Percentiles rank a stretch among this genome's conserved stretches.
These are phyloP conservation scores for Bryoglossum gracile DNA, from an alignment of 495 filamentous ascomycete genomes.

Conservation along the genomic window DNA sequence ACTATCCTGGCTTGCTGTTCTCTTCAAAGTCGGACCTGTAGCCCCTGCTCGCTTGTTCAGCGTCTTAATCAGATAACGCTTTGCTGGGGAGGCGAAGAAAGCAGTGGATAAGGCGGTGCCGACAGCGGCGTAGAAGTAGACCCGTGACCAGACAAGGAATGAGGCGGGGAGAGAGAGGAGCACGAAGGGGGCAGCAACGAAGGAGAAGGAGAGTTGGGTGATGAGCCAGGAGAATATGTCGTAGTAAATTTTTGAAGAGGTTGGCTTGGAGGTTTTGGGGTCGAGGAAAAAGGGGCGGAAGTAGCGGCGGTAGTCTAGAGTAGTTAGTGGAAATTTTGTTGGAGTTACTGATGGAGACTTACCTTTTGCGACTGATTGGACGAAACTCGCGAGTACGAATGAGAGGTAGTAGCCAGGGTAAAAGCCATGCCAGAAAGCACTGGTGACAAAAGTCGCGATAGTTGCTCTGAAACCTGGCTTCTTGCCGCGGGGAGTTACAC, in stretches of 20 bases:
- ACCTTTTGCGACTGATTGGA: constrained; percentile 95
- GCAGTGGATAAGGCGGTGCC: constrained; percentile 54
- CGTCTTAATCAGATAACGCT: constrained; percentile 46
- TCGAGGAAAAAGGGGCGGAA: constrained; percentile 91
- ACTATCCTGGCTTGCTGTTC: constrained; percentile 17
- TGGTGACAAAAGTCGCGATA: constrained; percentile 87
- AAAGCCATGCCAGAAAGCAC: constrained; percentile 97
- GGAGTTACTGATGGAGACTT: constrained; percentile 27
- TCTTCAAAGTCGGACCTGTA: constrained; percentile 17
- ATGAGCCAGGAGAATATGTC: constrained; percentile 71
- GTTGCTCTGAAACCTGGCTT: constrained; percentile 95
- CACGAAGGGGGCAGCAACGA: constrained; percentile 75
- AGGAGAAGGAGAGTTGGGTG: constrained; percentile 80
- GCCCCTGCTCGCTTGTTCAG: constrained; percentile 50
- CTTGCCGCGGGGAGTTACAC: constrained; percentile 90
- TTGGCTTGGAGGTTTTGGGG: constrained; percentile 53
- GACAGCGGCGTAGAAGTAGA: constrained; percentile 83
- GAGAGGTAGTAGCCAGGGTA: constrained; percentile 93
- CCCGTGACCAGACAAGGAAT: constrained; percentile 66
- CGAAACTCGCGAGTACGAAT: constrained; percentile 80
- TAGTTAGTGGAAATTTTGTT: constrained; percentile 7
- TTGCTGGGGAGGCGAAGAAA: constrained; percentile 77
- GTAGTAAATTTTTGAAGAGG: constrained; percentile 73
- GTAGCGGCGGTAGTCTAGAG: constrained; percentile 74
- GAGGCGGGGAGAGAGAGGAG: constrained; percentile 55